phyloP scores from a whole-genome alignment of 352 stramenopile genomes.

The Chrysophaeum taylorii region DNA sequence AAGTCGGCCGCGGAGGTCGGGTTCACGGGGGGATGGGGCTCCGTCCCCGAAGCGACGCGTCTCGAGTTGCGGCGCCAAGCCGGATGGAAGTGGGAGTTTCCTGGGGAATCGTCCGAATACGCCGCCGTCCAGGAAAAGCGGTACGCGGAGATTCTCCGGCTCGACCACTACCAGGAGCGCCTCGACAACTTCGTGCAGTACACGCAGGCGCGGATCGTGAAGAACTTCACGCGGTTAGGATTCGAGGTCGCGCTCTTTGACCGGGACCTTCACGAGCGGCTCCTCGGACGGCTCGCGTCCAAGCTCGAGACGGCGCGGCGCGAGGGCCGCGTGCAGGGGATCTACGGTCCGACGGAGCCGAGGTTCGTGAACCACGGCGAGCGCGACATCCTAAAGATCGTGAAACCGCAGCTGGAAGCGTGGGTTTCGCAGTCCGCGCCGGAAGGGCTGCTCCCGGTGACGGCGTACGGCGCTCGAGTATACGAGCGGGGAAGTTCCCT shows the following conservation, averaged over 20 bases:
- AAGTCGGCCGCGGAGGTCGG: background rate
- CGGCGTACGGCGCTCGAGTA: slow-evolving; percentile 21
- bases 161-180: slow-evolving; percentile 13
- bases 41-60: background rate
- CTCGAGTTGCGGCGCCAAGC: background rate
- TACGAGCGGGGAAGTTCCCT: slow-evolving; percentile 20
- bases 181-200: slow-evolving; percentile 11
- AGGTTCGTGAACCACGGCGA: background rate
- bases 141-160: background rate
- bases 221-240: background rate
- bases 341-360: background rate
- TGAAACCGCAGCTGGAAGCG: background rate
- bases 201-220: background rate
- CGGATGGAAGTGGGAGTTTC: background rate
- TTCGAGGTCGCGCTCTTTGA: slow-evolving; percentile 4
- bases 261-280: background rate
- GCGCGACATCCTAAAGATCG: background rate
- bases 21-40: slow-evolving; percentile 7
- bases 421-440: background rate
- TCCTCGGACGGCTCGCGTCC: background rate
- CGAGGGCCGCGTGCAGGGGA: slow-evolving; percentile 1
- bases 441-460: background rate
- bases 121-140: background rate
- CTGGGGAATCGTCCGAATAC: background rate
- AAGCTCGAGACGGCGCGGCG: background rate